Base-by-base conservation (phyloP, 2,329 filamentous ascomycete species). In the Cylindrodendrum hubeiense region DNA sequence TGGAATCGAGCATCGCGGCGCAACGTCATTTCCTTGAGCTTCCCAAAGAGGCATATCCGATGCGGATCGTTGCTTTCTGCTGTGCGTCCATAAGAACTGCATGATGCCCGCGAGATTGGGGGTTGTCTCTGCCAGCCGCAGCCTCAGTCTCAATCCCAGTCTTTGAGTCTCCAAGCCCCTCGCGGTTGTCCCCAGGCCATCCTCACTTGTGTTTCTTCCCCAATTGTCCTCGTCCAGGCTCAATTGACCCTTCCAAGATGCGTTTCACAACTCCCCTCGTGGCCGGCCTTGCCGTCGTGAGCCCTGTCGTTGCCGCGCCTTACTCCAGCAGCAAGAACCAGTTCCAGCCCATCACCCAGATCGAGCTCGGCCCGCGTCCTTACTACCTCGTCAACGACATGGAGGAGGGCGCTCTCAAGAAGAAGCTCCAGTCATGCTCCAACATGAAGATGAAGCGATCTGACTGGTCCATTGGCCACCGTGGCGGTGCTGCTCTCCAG, bases 381-480 rank as follows among this genome's bases (percentile, higher is more conserved):
- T 89, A 88, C 78, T 92, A 86, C 77, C 84, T 92, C 7, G 79
- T 91, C 68, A 82, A 89, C 71, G 83, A 88, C 71, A 89, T 92
- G 87, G 86, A 86, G 33, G 84, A 87, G 2, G 81, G 87, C 12
- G 80, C 83, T 10, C 81, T 91, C 67, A 92, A 91, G 81, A 75
- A 82, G 57, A 84, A 87, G 78, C 85, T 92, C 6, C 76, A 84
- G 44, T 84, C 84, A 1, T 92, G 90, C 79, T 82, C 84, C 15
- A 85, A 90, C 63, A 84, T 82, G 65, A 79, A 82, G 12, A 79
- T 88, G 75, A 82, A 80, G 67, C 80, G 84, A 13, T 85, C 84
- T 15, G 78, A 79, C 60, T 91, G 88, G 79, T 86, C 84, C 70
- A 88, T 91, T 67, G 88, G 84, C 22, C 89, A 91, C 74, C 87